Evolutionary conservation across 441 rosid species (phyloP).

Genomic region (Corymbia citriodora): DNA sequence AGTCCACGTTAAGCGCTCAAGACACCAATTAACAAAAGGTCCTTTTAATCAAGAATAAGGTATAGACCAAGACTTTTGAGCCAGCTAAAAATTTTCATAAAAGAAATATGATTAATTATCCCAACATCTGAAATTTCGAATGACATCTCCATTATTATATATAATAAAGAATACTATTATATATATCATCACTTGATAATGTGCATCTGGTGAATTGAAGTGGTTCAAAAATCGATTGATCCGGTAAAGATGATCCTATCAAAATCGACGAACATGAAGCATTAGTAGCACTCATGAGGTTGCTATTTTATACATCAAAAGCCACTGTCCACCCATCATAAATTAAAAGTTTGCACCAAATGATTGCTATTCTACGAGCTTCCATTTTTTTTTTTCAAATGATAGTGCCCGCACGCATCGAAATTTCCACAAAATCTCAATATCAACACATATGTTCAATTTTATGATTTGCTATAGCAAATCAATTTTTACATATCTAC

Average conservation of each 20-base stretch:
- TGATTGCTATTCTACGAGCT: neutral
- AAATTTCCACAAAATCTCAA: neutral
- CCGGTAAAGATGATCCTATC: neutral
- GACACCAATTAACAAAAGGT: neutral
- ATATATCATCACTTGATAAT: neutral
- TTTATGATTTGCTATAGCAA: too few relatives aligned
- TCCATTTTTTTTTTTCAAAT: neutral
- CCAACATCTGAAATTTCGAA: neutral
- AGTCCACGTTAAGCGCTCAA: neutral
- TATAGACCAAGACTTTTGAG: neutral
- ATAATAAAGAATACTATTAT: neutral
- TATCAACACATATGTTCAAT: neutral
- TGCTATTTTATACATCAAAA: neutral
- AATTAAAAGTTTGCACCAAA: neutral
- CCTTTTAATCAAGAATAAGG: neutral
- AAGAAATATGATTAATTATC: neutral
- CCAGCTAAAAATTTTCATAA: neutral
- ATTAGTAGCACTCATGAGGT: neutral
- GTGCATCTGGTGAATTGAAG: neutral
- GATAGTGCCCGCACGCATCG: neutral
- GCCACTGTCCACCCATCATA: neutral
- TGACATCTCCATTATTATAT: neutral
- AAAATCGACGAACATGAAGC: neutral
- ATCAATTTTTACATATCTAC: too few relatives aligned
- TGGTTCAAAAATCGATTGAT: neutral